Evolutionary conservation across 176 grass and related monocot species (phyloP).

Genomic region (Raddia guianensis): DNA sequence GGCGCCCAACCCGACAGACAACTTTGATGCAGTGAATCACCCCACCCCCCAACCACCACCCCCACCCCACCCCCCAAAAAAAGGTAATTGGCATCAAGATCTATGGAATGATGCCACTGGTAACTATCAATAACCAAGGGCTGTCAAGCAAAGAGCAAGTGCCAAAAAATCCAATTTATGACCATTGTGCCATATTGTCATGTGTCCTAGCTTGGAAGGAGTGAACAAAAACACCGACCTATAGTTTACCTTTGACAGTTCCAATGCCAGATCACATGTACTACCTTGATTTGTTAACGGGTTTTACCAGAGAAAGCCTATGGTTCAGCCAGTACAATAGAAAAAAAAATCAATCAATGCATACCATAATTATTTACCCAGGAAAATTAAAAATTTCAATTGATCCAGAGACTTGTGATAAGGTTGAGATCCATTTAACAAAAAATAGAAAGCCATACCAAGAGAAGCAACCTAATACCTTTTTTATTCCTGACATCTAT

Average conservation of each 20-base stretch:
- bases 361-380: slow-evolving; percentile 13
- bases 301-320: background rate
- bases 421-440: background rate
- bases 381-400: background rate
- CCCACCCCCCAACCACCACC: too few species aligned
- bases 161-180: background rate
- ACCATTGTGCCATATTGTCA: background rate
- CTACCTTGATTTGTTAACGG: background rate
- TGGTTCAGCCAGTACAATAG: slow-evolving; percentile 8
- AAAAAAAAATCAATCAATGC: slow-evolving; percentile 22
- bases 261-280: slow-evolving; percentile 3
- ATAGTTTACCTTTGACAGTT: slow-evolving; percentile 19
- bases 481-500: slow-evolving; percentile 87
- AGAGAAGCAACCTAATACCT: slow-evolving; percentile 48
- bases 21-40: background rate
- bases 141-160: background rate
- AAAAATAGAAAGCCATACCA: slow-evolving; percentile 4
- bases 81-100: background rate
- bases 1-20: background rate
- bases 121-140: background rate
- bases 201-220: slow-evolving; percentile 9
- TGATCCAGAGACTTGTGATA: background rate
- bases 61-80: too few species aligned
- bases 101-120: background rate
- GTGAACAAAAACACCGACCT: background rate